These are phyloP conservation scores for Populus nigra DNA, from an alignment of 345 rosid species.

Conservation along the genomic window DNA sequence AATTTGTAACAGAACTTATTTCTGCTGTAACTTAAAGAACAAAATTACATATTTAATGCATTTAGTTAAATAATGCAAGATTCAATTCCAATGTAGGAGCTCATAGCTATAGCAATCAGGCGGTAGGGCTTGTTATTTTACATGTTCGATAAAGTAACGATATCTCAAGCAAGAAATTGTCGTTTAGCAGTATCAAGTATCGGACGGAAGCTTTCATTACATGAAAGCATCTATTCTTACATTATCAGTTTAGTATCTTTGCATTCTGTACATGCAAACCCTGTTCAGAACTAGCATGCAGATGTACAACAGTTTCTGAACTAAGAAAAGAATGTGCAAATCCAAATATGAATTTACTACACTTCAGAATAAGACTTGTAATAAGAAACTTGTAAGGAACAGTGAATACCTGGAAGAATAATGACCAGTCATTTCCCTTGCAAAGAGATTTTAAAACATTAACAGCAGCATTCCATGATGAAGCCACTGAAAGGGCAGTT, in stretches of 20 bases:
- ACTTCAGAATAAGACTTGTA: background rate
- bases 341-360: background rate
- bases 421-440: conserved; percentile 71
- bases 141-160: too few species aligned
- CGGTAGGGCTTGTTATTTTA: background rate
- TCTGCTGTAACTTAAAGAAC: background rate
- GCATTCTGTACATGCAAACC: background rate
- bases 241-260: background rate
- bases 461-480: conserved; percentile 63
- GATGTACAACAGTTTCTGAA: background rate
- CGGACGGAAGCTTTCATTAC: background rate
- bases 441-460: conserved; percentile 58
- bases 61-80: background rate
- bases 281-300: conserved; percentile 1
- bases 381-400: background rate
- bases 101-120: background rate
- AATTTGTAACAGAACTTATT: background rate
- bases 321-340: too few species aligned
- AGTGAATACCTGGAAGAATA: conserved; percentile 66
- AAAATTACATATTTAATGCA: background rate
- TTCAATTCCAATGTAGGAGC: background rate
- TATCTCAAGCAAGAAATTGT: too few species aligned
- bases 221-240: background rate
- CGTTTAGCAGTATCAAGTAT: too few species aligned
- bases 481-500: conserved; percentile 50